These are phyloP conservation scores for Rasamsonia emersonii DNA, from an alignment of 2,329 filamentous ascomycete species.

Conservation along the genomic window DNA sequence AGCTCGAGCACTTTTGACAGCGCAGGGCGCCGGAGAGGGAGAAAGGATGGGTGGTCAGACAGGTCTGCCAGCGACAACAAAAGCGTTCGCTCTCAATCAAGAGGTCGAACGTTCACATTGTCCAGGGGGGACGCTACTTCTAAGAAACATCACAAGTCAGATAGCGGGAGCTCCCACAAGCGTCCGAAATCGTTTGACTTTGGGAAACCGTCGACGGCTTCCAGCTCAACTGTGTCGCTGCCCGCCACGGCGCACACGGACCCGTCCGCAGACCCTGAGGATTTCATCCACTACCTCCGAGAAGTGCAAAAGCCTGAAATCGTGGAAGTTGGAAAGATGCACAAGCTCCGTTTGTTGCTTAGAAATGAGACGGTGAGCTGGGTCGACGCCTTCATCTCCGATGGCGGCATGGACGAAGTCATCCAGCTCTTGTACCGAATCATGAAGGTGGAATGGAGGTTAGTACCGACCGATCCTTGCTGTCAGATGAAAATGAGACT, in stretches of 20 bases:
- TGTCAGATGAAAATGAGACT: neutral
- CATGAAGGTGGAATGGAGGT: slow-evolving; percentile 95
- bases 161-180: slow-evolving; percentile 56
- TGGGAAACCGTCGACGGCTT: slow-evolving; percentile 52
- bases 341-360: slow-evolving; percentile 81
- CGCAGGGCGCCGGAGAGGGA: slow-evolving; percentile 31
- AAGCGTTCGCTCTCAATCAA: slow-evolving; percentile 41
- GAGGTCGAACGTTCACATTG: slow-evolving; percentile 72
- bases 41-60: slow-evolving; percentile 31
- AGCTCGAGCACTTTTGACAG: slow-evolving; percentile 14
- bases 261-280: slow-evolving; percentile 63
- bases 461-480: slow-evolving; percentile 24
- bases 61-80: slow-evolving; percentile 36
- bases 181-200: slow-evolving; percentile 64
- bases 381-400: slow-evolving; percentile 84
- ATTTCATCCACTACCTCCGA: slow-evolving; percentile 78
- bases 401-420: slow-evolving; percentile 88
- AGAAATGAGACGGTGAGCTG: slow-evolving; percentile 93
- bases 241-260: slow-evolving; percentile 62
- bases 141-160: slow-evolving; percentile 62
- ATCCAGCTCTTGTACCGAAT: slow-evolving; percentile 81
- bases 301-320: slow-evolving; percentile 72
- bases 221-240: slow-evolving; percentile 44
- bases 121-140: slow-evolving; percentile 58
- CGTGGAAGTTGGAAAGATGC: slow-evolving; percentile 88